Evolutionary conservation across 2,329 filamentous ascomycete species (phyloP).

Genomic region (Sodiomyces alkalinus): DNA sequence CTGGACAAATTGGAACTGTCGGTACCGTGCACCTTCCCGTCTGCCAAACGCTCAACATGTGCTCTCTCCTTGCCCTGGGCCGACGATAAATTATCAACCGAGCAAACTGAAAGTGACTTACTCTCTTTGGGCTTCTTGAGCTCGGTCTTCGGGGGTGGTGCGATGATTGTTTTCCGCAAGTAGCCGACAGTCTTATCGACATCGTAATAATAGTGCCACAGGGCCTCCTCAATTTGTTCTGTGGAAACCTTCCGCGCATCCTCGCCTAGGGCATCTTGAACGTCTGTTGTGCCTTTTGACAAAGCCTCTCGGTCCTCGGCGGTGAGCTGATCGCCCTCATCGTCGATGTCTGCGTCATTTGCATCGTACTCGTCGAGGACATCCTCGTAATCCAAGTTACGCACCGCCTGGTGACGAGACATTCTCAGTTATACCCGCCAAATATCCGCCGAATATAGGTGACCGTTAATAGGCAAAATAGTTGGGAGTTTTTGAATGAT

Average conservation of each 20-base stretch:
- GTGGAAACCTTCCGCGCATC: constrained; percentile 40
- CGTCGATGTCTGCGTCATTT: constrained; percentile 25
- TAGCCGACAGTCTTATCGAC: constrained; percentile 73
- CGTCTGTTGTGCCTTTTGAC: constrained; percentile 48
- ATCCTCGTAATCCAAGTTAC: constrained; percentile 33
- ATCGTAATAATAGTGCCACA: constrained; percentile 97
- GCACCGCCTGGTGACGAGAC: constrained; percentile 31
- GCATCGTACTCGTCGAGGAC: constrained; percentile 22
- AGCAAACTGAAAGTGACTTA: constrained; percentile 18
- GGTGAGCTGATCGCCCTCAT: constrained; percentile 29
- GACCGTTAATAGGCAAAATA: no score
- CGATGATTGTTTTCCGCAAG: constrained; percentile 49
- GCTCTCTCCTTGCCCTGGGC: no score
- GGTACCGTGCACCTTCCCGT: constrained; percentile 2
- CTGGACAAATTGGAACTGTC: constrained; percentile 5
- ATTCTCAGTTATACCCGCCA: constrained; percentile 18
- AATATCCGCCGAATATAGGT: no score
- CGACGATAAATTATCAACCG: no score
- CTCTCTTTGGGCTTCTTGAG: constrained; percentile 26
- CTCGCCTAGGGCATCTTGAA: constrained; percentile 48
- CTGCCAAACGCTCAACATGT: constrained; percentile 10
- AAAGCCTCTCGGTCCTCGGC: constrained; percentile 35
- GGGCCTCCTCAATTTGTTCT: constrained; percentile 66
- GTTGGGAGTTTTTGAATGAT: background rate
- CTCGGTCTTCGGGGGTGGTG: constrained; percentile 24